Evolutionary conservation across 2,329 filamentous ascomycete species (phyloP).

Genomic region (Hymenoscyphus albidus): DNA sequence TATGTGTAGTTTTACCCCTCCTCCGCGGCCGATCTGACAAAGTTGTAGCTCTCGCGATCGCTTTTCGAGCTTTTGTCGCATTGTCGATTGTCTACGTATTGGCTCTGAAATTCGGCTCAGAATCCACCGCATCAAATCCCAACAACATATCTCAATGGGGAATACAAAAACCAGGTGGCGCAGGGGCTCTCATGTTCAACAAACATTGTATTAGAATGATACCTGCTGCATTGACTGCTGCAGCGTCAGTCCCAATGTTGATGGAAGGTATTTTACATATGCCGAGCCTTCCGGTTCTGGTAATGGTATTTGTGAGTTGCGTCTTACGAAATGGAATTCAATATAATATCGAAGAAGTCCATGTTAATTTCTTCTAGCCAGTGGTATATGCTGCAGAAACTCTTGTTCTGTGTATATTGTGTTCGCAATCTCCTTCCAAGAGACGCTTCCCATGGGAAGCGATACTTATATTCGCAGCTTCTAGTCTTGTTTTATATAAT

Average conservation of each 20-base stretch:
- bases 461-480: constrained; percentile 15
- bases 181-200: constrained; percentile 10
- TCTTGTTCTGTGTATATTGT: constrained; percentile 21
- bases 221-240: constrained; percentile 22
- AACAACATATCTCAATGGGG: constrained; percentile 9
- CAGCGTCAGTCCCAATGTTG: constrained; percentile 26
- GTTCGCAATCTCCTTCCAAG: constrained; percentile 15
- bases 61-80: constrained; percentile 19
- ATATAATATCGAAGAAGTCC: not conserved
- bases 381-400: constrained; percentile 24
- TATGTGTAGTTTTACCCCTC: constrained; percentile 13
- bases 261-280: constrained; percentile 29
- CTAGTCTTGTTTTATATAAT: constrained; percentile 22
- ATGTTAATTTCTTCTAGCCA: constrained; percentile 21
- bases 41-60: constrained; percentile 22
- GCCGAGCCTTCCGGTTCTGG: constrained; percentile 27
- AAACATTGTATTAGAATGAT: constrained; percentile 21
- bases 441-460: constrained; percentile 21
- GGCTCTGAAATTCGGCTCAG: constrained; percentile 10
- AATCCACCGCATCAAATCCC: constrained; percentile 5
- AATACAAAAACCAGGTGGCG: constrained; percentile 14
- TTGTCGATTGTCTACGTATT: constrained; percentile 17
- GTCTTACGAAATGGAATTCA: not conserved
- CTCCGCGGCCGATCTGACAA: not conserved
- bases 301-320: constrained; percentile 31